These are phyloP conservation scores for Cordyceps cicadae DNA, from an alignment of 2,329 filamentous ascomycete species.

Conservation along the genomic window DNA sequence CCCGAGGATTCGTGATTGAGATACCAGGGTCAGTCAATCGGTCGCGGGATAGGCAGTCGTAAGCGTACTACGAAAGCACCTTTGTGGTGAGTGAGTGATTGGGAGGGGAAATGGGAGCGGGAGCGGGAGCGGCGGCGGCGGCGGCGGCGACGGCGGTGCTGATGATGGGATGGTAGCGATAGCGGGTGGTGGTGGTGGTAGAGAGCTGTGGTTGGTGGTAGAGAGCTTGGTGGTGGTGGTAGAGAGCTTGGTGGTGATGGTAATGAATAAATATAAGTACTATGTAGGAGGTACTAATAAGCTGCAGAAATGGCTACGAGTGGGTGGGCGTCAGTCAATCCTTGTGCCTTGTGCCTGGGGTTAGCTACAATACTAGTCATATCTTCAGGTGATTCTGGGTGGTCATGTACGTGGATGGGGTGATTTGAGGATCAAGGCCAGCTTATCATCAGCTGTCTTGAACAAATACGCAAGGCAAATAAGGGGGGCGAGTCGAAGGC, in stretches of 20 bases:
- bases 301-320: not conserved
- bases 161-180: not conserved
- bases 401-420: not conserved
- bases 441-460: not conserved
- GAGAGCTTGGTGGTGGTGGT: no score
- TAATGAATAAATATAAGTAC: not conserved
- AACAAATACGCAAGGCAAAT: not conserved
- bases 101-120: constrained; percentile 15
- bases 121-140: constrained; percentile 7
- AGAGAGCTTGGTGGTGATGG: not conserved
- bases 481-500: not conserved
- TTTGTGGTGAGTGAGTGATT: no score
- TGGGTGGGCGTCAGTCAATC: not conserved
- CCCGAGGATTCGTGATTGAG: constrained; percentile 34
- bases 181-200: not conserved
- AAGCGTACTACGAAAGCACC: not conserved
- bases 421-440: not conserved
- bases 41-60: constrained; percentile 6
- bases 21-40: constrained; percentile 16
- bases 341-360: not conserved
- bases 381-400: no score
- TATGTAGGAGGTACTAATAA: no score
- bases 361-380: no score
- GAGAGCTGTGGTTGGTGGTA: no score
- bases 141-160: not conserved